Base-by-base conservation (phyloP, 768 basidiomycete species). In the Mycena capillaripes region DNA sequence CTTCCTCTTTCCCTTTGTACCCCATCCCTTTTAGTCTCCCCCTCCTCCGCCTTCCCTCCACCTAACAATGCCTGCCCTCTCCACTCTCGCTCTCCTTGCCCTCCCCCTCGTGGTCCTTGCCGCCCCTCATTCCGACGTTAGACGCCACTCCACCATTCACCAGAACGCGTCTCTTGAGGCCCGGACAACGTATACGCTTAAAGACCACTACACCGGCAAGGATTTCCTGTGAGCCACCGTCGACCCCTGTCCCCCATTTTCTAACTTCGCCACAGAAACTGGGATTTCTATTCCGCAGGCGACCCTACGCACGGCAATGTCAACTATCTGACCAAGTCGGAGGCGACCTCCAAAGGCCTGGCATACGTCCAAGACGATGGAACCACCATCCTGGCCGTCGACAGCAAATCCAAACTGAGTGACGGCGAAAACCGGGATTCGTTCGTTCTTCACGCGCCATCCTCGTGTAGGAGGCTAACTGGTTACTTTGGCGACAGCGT, bases 281-380 rank as follows among this genome's bases (percentile, higher is more conserved):
- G 91, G 91, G 82, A 91, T 36, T 95, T 93, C 82, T 94, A 89
- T 82, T 85, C 85, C 16, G 81, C 74, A 4, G 17, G 80, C 14
- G 94, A 95, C 80, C 94, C 94, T 4, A 95, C 94, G 0, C 81
- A 89, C 73, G 94, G 94, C 21, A 81, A 81, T 29, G 95, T 95
- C 58, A 86, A 89, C 67, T 95, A 90, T 78, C 83, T 89, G 70
- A 81, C 76, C 36, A 78, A 82, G 76, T 77, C 80, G 2, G 80
- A 89, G 27, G 93, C 93, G 1, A 81, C 81, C 63, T 74, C 80
- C 12, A 84, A 88, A 42, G 86, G 86, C 1, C 87, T 95, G 42
- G 90, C 92, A 3, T 92, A 86, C 76, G 88, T 94, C 30, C 87
- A 92, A 70, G 78, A 79, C 23, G 88, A 90, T 75, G 87, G 87